A percentile compares a stretch with the other conserved stretches of the same genome.
phyloP scores from a whole-genome alignment of 2,329 filamentous ascomycete genomes.

The Fusarium vanettenii region DNA sequence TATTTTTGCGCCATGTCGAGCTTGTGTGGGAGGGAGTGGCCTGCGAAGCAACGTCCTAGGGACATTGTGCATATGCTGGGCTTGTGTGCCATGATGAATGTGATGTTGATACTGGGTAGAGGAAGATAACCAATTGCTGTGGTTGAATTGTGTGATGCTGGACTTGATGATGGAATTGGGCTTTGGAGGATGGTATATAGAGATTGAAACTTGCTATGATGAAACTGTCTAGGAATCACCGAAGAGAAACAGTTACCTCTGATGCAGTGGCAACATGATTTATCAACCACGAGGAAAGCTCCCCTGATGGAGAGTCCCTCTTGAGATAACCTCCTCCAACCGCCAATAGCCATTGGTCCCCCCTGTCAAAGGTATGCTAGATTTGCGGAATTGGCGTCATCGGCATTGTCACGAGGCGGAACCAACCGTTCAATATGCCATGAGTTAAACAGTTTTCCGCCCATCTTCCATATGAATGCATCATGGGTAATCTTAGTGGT shows the following conservation, averaged over 20 bases:
- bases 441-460: constrained; percentile 4
- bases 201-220: not conserved
- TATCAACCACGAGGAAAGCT: constrained; percentile 20
- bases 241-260: not conserved
- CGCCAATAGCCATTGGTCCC: constrained; percentile 13
- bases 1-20: constrained; percentile 74
- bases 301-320: constrained; percentile 10
- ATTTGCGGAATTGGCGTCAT: constrained; percentile 3
- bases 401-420: constrained; percentile 15
- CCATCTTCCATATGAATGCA: constrained; percentile 3
- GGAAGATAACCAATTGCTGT: not conserved
- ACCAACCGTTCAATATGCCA: constrained; percentile 10
- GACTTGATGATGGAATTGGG: not conserved
- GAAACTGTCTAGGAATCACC: not conserved
- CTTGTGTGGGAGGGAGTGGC: constrained; percentile 75
- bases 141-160: not conserved
- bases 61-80: constrained; percentile 82
- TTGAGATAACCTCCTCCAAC: constrained; percentile 1
- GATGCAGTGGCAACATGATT: constrained; percentile 25
- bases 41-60: constrained; percentile 75
- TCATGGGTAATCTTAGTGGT: not conserved
- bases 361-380: not conserved
- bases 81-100: constrained; percentile 60
- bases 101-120: not conserved
- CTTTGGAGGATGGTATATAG: not conserved